Conservation (phyloP, 306 rosid species). For the Aeschynomene evenia region DNA sequence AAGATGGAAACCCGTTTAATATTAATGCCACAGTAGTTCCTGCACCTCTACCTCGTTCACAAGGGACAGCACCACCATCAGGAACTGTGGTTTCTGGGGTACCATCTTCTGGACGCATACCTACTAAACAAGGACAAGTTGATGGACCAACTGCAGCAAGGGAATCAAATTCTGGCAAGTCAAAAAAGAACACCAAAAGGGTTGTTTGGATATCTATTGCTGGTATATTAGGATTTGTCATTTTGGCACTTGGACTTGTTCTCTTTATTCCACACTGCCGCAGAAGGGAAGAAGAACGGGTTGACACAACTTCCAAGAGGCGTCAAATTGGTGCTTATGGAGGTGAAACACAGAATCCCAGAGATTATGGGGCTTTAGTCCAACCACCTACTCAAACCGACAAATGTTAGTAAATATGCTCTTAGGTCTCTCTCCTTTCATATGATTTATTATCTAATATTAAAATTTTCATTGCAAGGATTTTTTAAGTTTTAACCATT, state of each 20-base stretch:
- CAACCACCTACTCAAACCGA: conserved; percentile 52
- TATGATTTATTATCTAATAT: conserved; percentile 19
- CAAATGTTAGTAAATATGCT: conserved; percentile 50
- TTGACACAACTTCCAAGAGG: conserved; percentile 51
- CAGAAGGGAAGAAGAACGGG: conserved; percentile 50
- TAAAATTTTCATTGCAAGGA: conserved; percentile 8
- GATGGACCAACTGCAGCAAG: conserved; percentile 58
- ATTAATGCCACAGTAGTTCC: conserved; percentile 52
- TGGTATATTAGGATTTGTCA: conserved; percentile 46
- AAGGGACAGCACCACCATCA: conserved; percentile 41
- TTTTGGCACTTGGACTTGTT: conserved; percentile 51
- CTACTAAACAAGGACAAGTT: conserved; percentile 57
- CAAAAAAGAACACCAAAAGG: conserved; percentile 48
- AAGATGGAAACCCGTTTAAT: conserved; percentile 78
- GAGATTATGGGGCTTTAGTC: conserved; percentile 44
- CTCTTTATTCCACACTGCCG: conserved; percentile 65
- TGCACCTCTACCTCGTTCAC: conserved; percentile 46
- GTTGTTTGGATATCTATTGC: conserved; percentile 79
- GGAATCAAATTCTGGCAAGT: conserved; percentile 55
- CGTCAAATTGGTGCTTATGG: conserved; percentile 65
- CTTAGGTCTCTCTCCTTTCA: conserved; percentile 20
- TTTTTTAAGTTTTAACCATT: neutral
- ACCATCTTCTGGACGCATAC: conserved; percentile 47
- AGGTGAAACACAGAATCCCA: conserved; percentile 56
- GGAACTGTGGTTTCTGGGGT: conserved; percentile 46